A percentile compares a stretch with the other conserved stretches of the same genome.
These are phyloP conservation scores for Elongisporangium undulatum DNA, from an alignment of 352 stramenopile genomes.

Conservation along the genomic window DNA sequence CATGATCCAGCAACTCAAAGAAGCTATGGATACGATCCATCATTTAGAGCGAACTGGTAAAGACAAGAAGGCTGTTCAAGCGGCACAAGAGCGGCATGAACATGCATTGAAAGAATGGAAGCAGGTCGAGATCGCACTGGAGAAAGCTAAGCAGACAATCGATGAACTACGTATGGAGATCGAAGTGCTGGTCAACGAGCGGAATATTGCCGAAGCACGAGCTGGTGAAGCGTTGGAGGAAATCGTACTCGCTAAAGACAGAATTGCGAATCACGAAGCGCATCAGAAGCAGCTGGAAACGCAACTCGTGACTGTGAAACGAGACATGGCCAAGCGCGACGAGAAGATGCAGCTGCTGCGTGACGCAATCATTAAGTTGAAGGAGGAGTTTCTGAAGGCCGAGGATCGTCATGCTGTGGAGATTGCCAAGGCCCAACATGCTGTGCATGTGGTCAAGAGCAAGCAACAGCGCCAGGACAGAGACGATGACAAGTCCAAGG, in stretches of 20 bases:
- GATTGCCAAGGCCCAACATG: constrained; percentile 48
- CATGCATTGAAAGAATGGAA: constrained; percentile 73
- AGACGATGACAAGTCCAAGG: constrained; percentile 30
- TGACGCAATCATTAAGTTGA: constrained; percentile 82
- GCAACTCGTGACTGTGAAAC: constrained; percentile 34
- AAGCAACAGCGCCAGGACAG: constrained; percentile 32
- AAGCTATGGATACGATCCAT: constrained; percentile 63
- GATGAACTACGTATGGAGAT: constrained; percentile 57
- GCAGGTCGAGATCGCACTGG: constrained; percentile 51
- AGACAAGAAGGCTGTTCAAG: constrained; percentile 51
- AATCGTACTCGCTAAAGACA: constrained; percentile 60
- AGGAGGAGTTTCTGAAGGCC: constrained; percentile 86
- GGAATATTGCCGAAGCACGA: constrained; percentile 68
- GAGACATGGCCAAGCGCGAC: constrained; percentile 45
- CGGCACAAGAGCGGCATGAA: constrained; percentile 60
- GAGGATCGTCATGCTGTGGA: constrained; percentile 79
- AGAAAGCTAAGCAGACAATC: constrained; percentile 36
- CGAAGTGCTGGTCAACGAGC: constrained; percentile 49
- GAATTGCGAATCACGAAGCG: constrained; percentile 24
- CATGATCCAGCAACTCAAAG: constrained; percentile 67
- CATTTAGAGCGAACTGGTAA: constrained; percentile 54
- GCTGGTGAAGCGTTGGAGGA: constrained; percentile 81
- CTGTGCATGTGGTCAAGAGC: constrained; percentile 32
- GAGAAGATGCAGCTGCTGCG: constrained; percentile 63
- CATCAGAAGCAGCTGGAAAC: constrained; percentile 38